Base-by-base conservation (phyloP, 495 filamentous ascomycete species). In the Cercophora samala region DNA sequence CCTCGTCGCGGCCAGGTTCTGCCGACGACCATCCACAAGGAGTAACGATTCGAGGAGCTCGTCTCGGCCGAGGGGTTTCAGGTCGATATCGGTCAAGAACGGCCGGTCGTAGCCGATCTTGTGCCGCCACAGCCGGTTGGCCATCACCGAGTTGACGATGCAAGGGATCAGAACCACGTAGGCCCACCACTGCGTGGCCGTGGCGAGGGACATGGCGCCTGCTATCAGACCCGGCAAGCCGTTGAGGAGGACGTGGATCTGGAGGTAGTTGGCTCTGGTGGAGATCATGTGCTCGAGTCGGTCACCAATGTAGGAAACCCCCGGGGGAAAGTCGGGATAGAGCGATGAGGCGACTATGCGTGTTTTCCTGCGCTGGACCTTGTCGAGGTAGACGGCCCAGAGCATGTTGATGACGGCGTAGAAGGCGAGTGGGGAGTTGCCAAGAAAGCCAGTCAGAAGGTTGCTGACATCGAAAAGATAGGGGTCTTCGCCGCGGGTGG, bases 131-230 rank as follows among this genome's bases (percentile, higher is more conserved):
- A 81, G 79, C 54, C 76, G 75, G 66, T 85, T 84, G 70, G 76
- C 77, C 9, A 74, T 21, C 17, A 82, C 76, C 17, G 78, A 69
- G 4, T 74, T 72, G 15, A 81, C 73, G 23, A 85, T 81, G 64
- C 83, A 85, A 0, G 81, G 81, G n/a, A 78, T 70, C 61, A 85
- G 62, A 0, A 84, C 74, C 1, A 82, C 72, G 53, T 85, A 85
- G 46, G 81, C 83, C 77, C 78, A 81, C 82, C 82, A 85, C 21
- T 73, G 72, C 51, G 75, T 78, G 0, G 82, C 81, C 0, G 83
- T 84, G 37, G 82, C 77, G 67, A 85, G 77, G 0, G 82, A 84
- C 3, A 78, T 82, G 13, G 75, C 81, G n/a, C 82, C 83, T 15
- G 82, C 81, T 6, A 83, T 71, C 0, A 83, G 56, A 1, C 81